Evolutionary conservation across 148 eudicot genomes (phyloP), one percentile per base, ranked within the genome.

Genomic region (Pharnaceum exiguum): DNA sequence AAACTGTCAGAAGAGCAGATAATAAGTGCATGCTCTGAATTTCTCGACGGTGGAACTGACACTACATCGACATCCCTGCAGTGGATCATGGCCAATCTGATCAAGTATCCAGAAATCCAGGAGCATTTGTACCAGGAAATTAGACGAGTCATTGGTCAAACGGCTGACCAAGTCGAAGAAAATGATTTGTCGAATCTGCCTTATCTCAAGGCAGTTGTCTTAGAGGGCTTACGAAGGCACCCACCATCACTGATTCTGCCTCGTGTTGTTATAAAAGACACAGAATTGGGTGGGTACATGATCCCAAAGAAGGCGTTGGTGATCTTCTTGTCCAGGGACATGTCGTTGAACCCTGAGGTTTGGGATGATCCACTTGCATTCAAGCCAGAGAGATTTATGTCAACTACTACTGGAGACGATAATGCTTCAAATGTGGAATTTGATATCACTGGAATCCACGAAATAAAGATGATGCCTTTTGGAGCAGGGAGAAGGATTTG

Each of bases 71-170:
- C 87, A 0, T 71, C 85, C 2, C 60, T 87, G 38, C 83, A 87
- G 27, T 87, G 85, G 87, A 78, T 77, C 50, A 81, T 87, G 85
- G 90, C 95, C 19, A 84, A 77, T 36, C 24, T 86, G 9, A 86
- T 83, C 10, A 86, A 76, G 70, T 39, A 71, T 60, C 77, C 77
- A 3, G 5, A 40, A 0, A 58, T 80, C 9, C 90, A 84, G 50
- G 51, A 51, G 1, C 77, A 71, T 63, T 57, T 87, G 21, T 79
- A 61, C 29, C 59, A 84, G 5, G 95, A 87, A 55, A 77, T 84
- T 2, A 54, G 28, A 1, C 46, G 46, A 7, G 52, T 67, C 7
- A 17, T 79, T 3, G 90, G 81, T 19, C 28, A 46, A 15, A 36
- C 52, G 2, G 47, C 59, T 5, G 40, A 43, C 4, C 52, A 51